These are phyloP conservation scores for Aspergillus conjunctus DNA, from an alignment of 495 filamentous ascomycete genomes.

Conservation along the genomic window DNA sequence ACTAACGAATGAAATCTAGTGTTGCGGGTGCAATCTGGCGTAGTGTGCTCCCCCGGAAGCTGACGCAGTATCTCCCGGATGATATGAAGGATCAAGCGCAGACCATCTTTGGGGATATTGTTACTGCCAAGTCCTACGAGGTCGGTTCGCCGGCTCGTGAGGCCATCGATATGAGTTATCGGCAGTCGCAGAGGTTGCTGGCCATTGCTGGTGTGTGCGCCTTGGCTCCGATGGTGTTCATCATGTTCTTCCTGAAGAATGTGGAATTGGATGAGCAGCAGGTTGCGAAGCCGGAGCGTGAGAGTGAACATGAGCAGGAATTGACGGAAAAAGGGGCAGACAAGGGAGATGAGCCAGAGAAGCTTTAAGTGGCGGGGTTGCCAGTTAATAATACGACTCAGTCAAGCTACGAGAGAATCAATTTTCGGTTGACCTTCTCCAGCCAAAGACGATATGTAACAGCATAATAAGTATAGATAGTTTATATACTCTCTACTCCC, in stretches of 20 bases:
- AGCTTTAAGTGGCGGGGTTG: too few relatives aligned
- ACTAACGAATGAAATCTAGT: conserved; percentile 10
- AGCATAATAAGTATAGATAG: too few relatives aligned
- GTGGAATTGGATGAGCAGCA: conserved; percentile 23
- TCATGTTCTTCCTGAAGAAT: conserved; percentile 31
- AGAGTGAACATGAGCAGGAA: too few relatives aligned
- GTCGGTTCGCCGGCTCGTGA: conserved; percentile 17
- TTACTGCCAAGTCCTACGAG: conserved; percentile 25
- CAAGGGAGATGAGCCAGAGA: too few relatives aligned
- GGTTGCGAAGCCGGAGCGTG: background rate
- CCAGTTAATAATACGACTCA: too few relatives aligned
- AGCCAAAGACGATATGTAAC: too few relatives aligned
- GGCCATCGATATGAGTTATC: conserved; percentile 18
- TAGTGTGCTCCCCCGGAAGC: conserved; percentile 26
- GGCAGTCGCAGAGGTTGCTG: conserved; percentile 27
- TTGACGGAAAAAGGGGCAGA: too few relatives aligned
- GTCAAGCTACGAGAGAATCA: too few relatives aligned
- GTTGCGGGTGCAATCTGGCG: conserved; percentile 35
- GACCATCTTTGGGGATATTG: conserved; percentile 28
- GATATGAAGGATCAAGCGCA: conserved; percentile 25
- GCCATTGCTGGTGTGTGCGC: conserved; percentile 25
- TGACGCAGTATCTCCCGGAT: conserved; percentile 23
- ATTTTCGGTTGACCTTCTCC: too few relatives aligned
- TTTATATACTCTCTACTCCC: too few relatives aligned
- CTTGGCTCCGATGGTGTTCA: conserved; percentile 26